Conservation (phyloP, 2,329 filamentous ascomycete species). For the Cyclaneusma minus region DNA sequence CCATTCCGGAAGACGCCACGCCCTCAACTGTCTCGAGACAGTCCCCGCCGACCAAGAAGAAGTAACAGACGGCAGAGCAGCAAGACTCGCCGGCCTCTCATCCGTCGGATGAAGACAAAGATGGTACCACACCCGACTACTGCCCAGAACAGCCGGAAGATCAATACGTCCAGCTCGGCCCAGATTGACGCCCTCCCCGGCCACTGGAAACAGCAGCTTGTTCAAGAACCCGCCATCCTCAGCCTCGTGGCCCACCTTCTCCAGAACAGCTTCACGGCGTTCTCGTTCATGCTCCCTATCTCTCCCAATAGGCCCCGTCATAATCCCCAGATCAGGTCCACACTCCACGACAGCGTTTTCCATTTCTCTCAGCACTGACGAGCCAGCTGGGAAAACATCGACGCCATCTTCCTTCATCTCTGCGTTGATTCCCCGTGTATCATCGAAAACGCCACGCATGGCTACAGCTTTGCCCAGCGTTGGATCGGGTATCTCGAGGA, state of each 20-base stretch:
- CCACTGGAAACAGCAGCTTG: conserved; percentile 63
- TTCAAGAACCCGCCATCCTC: conserved; percentile 74
- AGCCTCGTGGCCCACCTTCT: conserved; percentile 71
- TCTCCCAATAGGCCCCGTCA: conserved; percentile 46
- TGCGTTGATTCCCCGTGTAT: conserved; percentile 78
- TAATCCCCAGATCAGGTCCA: conserved; percentile 65
- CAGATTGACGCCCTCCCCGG: conserved; percentile 64
- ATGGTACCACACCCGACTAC: conserved; percentile 91
- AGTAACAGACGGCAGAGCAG: conserved; percentile 55
- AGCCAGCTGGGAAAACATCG: conserved; percentile 55
- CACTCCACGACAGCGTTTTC: conserved; percentile 62
- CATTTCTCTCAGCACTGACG: conserved; percentile 78
- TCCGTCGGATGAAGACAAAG: conserved; percentile 85
- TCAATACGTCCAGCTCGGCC: conserved; percentile 69
- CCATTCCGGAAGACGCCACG: conserved; percentile 93
- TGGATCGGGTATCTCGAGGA: conserved; percentile 73
- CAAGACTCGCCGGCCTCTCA: conserved; percentile 59
- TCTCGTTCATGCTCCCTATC: conserved; percentile 70
- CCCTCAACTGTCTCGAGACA: conserved; percentile 80
- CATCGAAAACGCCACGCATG: conserved; percentile 84
- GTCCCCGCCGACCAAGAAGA: conserved; percentile 86
- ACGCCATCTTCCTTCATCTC: conserved; percentile 97
- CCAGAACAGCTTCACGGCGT: conserved; percentile 66
- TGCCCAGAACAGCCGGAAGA: conserved; percentile 55
- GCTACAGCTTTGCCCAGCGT: conserved; percentile 75